Evolutionary conservation across 2,329 filamentous ascomycete genomes (phyloP), one percentile per base, ranked within the genome.

Genomic region (Aureobasidium namibiae): DNA sequence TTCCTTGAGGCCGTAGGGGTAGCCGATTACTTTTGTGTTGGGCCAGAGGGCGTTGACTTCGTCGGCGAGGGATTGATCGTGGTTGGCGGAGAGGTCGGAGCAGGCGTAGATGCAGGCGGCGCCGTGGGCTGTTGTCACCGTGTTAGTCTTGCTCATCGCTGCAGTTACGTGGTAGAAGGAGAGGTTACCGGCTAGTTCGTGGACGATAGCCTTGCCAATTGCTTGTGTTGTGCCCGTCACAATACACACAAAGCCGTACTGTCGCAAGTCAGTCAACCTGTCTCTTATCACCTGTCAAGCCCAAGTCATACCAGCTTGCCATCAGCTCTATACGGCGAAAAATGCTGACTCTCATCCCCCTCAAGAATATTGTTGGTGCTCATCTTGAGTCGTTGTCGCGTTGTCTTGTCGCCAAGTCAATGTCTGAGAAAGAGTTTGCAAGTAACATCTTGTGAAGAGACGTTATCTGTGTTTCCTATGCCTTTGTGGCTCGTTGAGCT

Each of bases 171-270:
- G 45, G 34, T 6, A 3, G 45, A 34, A n/a, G 33, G 24, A 5
- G 16, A 5, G 8, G 36, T 53, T 64, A 81, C 81, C 77, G 63
- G 83, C 83, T 39, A 86, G 72, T 66, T 86, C 83, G 42, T 75
- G 70, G 18, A 83, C 78, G 59, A 86, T 84, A 26, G 83, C 82
- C 64, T 77, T 77, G 9, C 83, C 83, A 14, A 86, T 76, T 1
- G 83, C 80, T 65, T 84, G 81, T 1, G 80, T 80, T 24, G 83
- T 82, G 14, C 83, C 82, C 0, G 82, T 85, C 5, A 86, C 83
- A 14, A 86, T 78, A 64, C 83, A 86, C 21, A 86, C 80, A 64
- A 86, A 86, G 44, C 83, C 83, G 69, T 85, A 83, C 77, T 83
- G 62, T 13, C 45, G 29, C 9, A 6, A 8, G 45, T 60, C 45